Evolutionary conservation across 495 filamentous ascomycete genomes (phyloP), one percentile per base, ranked within the genome.

Genomic region (Lasiosphaeria ovina): DNA sequence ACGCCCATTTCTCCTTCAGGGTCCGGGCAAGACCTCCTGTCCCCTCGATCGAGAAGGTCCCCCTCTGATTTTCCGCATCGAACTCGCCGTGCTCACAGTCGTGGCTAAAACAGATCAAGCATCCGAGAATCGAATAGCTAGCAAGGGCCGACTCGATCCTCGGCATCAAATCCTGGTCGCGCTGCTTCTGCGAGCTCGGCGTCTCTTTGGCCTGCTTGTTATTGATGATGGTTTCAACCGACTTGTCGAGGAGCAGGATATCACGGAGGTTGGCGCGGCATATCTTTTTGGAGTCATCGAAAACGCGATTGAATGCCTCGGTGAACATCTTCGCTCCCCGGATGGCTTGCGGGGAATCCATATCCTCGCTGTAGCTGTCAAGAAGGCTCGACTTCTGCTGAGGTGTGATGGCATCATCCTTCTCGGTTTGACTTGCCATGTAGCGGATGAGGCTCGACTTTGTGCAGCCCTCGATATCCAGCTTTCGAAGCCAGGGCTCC

Each of bases 61-160:
- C 73, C 48, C 74, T 70, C 58, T 77, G 72, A 35, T 81, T 81
- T 11, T 77, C 71, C 9, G 70, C 61, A 54, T 76, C 74, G n/a
- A 78, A 78, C 32, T 79, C 77, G 45, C 78, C 78, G 54, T 81
- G 78, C 59, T 80, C 77, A 57, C 78, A 81, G 40, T 78, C 78
- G 59, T 81, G 74, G 48, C 75, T 75, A 49, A 75, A 75, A 60
- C 78, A 81, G 14, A 80, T 74, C 24, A 78, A 65, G 53, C 78
- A 81, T 8, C 76, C 76, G 17, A 79, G 72, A 6, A 73, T 62
- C 16, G 72, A 71, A 53, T 81, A 80, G 14, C 76, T 80, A 35
- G 71, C 76, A 6, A 81, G 57, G 10, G 70, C 63, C 14, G 69
- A 63, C 57, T 78, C 76, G 38, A 74, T 68, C 61, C 71, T 68